Evolutionary conservation across 306 rosid genomes (phyloP), one percentile per base, ranked within the genome.

Genomic region (Gynostemma pentaphyllum): DNA sequence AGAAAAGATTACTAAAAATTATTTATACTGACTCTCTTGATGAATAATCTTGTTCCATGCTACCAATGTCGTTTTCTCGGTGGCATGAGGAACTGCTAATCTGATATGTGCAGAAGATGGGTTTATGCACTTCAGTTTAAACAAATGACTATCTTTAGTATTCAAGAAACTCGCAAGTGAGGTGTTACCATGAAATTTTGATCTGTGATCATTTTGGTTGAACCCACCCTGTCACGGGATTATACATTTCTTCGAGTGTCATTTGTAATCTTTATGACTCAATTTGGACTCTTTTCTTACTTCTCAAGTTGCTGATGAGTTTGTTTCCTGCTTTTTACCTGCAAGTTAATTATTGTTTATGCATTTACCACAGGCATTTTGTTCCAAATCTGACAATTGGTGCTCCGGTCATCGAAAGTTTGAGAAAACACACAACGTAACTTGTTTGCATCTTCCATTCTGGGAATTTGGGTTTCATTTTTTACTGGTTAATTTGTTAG

Each of bases 341-440:
- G 44, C 13, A 28, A 18, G 27, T 19, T 47, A 26, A 44, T 16
- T 44, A n/a, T n/a, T 70, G 28, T 46, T 56, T 46, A 22, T 66
- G 34, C 10, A 28, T 66, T 29, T 62, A 5, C 1, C 69, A 57
- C 72, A 94, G 99, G 84, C 97, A 94, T 49, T 94, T 94, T 70
- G 97, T 94, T 70, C 90, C 95, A 18, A 94, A 94, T 78, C 83
- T 94, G 46, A 94, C 97, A 19, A 81, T 88, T 47, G 99, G 99
- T 37, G 89, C 97, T 72, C 99, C 99, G 5, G 80, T 88, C 67
- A 84, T 94, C 64, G 88, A 84, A 81, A 88, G 97, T 76, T 78
- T 94, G 86, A 83, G 97, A 78, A 94, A 86, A 76, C 97, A 94
- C 78, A 79, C 97, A 51, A 36, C 78, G 97, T 88, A 94, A 82